Evolutionary conservation across 495 filamentous ascomycete genomes (phyloP).

Genomic region (Trichocladium antarcticum): DNA sequence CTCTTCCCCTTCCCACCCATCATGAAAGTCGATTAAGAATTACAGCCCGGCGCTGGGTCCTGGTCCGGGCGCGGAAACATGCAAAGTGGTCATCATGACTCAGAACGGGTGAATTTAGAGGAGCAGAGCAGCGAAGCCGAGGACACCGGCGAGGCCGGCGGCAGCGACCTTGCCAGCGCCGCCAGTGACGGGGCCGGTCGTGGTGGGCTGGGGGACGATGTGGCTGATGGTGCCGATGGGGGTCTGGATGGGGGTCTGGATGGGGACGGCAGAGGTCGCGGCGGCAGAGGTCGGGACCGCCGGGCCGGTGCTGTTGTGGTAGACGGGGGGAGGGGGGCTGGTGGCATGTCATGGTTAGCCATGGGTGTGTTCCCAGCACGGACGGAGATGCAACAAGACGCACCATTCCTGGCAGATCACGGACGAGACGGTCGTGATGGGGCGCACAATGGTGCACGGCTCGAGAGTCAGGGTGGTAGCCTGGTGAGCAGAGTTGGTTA

Average conservation of each 20-base stretch:
- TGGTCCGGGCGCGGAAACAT: too few relatives aligned
- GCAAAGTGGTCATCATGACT: too few relatives aligned
- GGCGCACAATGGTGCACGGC: constrained; percentile 65
- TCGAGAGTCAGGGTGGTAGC: constrained; percentile 72
- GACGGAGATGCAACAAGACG: constrained; percentile 3
- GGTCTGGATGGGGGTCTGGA: constrained; percentile 13
- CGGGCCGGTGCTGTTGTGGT: constrained; percentile 26
- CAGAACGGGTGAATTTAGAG: constrained; percentile 47
- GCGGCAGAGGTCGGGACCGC: constrained; percentile 19
- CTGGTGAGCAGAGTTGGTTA: constrained; percentile 23
- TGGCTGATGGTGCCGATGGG: constrained; percentile 24
- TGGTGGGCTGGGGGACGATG: constrained; percentile 27
- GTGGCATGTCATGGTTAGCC: neutral
- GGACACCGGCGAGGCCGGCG: constrained; percentile 60
- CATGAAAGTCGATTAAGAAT: neutral
- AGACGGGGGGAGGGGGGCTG: constrained; percentile 8
- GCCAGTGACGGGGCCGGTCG: constrained; percentile 32
- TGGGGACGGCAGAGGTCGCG: constrained; percentile 24
- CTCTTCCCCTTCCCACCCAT: neutral
- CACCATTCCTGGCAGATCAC: constrained; percentile 59
- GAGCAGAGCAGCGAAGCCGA: constrained; percentile 61
- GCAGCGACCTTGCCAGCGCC: constrained; percentile 55
- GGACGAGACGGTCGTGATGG: constrained; percentile 50
- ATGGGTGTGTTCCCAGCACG: neutral
- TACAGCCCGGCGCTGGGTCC: neutral